Base-by-base conservation (phyloP, 257 asterid genomes). In the Nemophila menziesii region DNA sequence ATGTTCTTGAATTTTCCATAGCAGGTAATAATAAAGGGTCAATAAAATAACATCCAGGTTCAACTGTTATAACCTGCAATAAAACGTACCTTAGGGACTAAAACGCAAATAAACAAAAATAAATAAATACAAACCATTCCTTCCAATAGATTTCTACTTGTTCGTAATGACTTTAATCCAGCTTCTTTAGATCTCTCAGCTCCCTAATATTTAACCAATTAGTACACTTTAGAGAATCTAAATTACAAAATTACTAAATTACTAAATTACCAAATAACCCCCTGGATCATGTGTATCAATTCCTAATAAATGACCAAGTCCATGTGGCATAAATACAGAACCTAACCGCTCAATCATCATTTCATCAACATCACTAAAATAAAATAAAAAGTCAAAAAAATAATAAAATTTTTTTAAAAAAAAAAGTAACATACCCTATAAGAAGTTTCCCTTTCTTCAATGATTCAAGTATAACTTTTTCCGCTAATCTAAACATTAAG, bases 61-160 rank as follows among this genome's bases (percentile, higher is more conserved):
- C 97, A 58, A 89, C 97, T 11, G 97, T 89, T 58, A 89, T 78
- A 54, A 89, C 97, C 97, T 89, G 89, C 63, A 66, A 49, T 44
- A 38, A 40, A 64, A 21, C 24, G 49, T 46, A n/a, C n/a, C n/a
- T n/a, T n/a, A n/a, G n/a, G n/a, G n/a, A n/a, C n/a, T n/a, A n/a
- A n/a, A n/a, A n/a, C n/a, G n/a, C n/a, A n/a, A n/a, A n/a, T n/a
- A n/a, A n/a, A n/a, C n/a, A n/a, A n/a, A n/a, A n/a, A n/a, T n/a
- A n/a, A n/a, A n/a, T n/a, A n/a, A n/a, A n/a, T n/a, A n/a, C 80
- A 34, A 60, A 82, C 98, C 98, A 89, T 89, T 69, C 98, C 98
- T 46, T 70, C 79, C 64, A 73, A 52, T 46, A 89, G 98, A 46
- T 72, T 71, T 69, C 98, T 84, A 52, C 85, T 76, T 4, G 83